Evolutionary conservation across 192 early-diverging fungal genomes (phyloP), one percentile per base, ranked within the genome.

Genomic region (Umbelopsis sp.): DNA sequence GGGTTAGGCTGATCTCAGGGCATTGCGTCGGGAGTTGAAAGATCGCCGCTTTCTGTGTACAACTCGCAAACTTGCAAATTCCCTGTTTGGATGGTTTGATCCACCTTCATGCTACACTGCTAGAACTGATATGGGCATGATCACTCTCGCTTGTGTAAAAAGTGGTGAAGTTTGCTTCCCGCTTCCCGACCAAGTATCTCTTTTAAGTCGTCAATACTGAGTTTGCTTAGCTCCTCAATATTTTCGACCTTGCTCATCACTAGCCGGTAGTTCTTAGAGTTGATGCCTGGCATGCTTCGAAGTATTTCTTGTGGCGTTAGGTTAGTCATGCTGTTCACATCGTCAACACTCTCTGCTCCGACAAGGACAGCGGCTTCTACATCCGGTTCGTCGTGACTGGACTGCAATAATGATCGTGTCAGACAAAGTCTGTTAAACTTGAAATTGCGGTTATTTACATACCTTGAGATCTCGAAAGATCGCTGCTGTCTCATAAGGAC

Each of bases 401-500:
- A 85, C 93, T 94, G 69, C 22, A 17, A n/a, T 22, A 17, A n/a
- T 22, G 16, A 36, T 56, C 29, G 26, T n/a, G 29, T 25, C 14
- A 65, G 12, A 17, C 41, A 29, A 62, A 45, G n/a, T 68, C 0
- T 8, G 16, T 24, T 3, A 14, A 25, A 44, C 24, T 0, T 12
- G 24, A 6, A 52, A 52, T 36, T 0, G 20, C 20, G 20, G 16
- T 32, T 49, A 41, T 41, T 31, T 31, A 77, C 79, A 69, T 72
- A 85, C 86, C 83, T 99, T 97, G 65, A 99, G 82, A 77, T 98
- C 94, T 45, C 91, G 84, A 75, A 99, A 97, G 45, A 99, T 93
- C 34, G 87, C 85, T 6, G 93, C 95, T 0, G 95, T 97, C 32
- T 91, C 93, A 66, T 90, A 81, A 3, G 93, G 92, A 75, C 91